Evolutionary conservation across 495 filamentous ascomycete genomes (phyloP), one percentile per base, ranked within the genome.

Genomic region (Neurospora tetraspora): DNA sequence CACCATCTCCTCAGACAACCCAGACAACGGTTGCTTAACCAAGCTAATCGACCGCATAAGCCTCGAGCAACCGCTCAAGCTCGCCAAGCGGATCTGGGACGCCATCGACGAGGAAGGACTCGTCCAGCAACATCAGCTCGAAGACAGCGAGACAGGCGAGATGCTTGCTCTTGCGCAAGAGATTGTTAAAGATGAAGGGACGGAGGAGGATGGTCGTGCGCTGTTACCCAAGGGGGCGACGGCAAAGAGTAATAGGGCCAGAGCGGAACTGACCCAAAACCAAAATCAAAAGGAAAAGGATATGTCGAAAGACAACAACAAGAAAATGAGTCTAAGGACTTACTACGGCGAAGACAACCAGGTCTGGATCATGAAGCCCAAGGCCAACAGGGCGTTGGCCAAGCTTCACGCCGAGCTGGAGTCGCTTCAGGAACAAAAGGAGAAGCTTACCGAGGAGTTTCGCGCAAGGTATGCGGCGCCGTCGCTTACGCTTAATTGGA

Each of bases 91-190:
- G 40, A 97, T 99, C 61, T 73, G 86, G 11, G 84, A 86, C 1
- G 89, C 94, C 5, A 97, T 99, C 76, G 96, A 99, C 77, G 96
- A 98, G 82, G 96, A 98, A 77, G 93, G 93, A 0, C 82, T 99
- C 20, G 85, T 90, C 39, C 88, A 93, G 76, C 89, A 91, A 71
- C 94, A 97, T 73, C 87, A 88, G 31, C 85, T 91, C 10, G 90
- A 94, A 76, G 90, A 94, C 74, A 87, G 82, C 72, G 89, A 92
- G 42, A 89, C 89, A 3, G 89, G 87, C 18, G 86, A 91, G 73
- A 88, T 91, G 75, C 88, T 91, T 3, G 88, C 85, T 14, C 80
- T 93, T 18, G 93, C 92, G 23, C 86, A 91, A 76, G 86, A 89
- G 72, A 86, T 94, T 18, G 82, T 91, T 39, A 81, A 86, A 12